Conservation (phyloP, 2,329 filamentous ascomycete species). For the Fusarium goolgardi region DNA sequence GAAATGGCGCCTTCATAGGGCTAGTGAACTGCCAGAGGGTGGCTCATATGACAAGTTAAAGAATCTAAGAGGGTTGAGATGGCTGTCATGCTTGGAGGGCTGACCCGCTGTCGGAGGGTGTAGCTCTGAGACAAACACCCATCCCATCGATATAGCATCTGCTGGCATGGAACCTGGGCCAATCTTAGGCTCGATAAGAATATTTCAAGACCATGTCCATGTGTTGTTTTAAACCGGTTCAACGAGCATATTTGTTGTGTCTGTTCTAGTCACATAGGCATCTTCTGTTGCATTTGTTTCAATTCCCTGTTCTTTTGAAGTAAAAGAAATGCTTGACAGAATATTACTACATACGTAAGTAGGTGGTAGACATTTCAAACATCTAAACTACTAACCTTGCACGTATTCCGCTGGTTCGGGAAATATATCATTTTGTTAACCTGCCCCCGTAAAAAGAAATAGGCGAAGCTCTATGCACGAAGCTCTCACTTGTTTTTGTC, state of each 20-base stretch:
- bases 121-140: constrained; percentile 1
- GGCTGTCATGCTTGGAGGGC: not conserved
- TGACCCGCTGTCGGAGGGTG: not conserved
- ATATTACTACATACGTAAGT: no score
- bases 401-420: no score
- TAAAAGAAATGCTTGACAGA: not conserved
- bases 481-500: not conserved
- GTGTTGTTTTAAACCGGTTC: not conserved
- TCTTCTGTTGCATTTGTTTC: not conserved
- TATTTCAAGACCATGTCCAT: not conserved
- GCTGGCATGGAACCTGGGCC: not conserved
- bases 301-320: not conserved
- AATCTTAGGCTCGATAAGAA: not conserved
- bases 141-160: not conserved
- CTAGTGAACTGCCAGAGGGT: not conserved
- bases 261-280: not conserved
- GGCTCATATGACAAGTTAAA: not conserved
- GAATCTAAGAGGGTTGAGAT: not conserved
- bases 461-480: not conserved
- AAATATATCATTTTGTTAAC: not conserved
- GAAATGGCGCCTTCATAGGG: not conserved
- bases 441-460: not conserved
- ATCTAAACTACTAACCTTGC: no score
- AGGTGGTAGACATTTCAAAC: no score
- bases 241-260: no score